phyloP scores from a whole-genome alignment of 2,329 filamentous ascomycete species.

The Colletotrichum sp. region DNA sequence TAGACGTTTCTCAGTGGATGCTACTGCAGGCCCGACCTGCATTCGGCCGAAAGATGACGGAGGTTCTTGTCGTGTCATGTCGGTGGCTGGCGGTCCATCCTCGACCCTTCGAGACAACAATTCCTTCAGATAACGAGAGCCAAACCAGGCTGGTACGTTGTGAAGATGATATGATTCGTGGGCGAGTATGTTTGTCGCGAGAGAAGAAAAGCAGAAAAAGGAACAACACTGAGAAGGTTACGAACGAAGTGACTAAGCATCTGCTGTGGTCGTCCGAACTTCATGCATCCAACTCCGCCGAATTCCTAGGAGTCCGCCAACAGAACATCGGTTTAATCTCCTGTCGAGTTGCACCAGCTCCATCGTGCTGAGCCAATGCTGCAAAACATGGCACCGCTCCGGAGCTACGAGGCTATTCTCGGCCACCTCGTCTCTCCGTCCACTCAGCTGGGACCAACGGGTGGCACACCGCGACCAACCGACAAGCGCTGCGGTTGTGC shows the following conservation, averaged over 20 bases:
- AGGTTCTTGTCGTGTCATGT: neutral
- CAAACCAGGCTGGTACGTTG: neutral
- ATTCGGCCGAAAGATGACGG: constrained; percentile 3
- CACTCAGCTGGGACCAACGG: neutral
- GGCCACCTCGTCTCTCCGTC: neutral
- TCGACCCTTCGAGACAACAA: neutral
- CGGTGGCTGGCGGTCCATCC: neutral
- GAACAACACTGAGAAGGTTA: neutral
- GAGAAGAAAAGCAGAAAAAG: neutral
- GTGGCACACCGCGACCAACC: neutral
- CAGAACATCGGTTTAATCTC: neutral
- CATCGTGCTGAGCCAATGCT: neutral
- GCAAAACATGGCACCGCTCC: neutral
- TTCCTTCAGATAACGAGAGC: neutral
- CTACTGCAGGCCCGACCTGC: neutral
- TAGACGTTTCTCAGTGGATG: neutral
- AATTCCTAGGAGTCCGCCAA: neutral
- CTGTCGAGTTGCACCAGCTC: neutral
- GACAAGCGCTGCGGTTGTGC: neutral
- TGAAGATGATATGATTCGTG: neutral
- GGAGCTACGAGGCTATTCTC: neutral
- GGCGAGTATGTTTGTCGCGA: neutral
- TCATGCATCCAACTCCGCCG: neutral
- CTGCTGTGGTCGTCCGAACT: neutral
- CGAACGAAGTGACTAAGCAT: neutral